These are phyloP conservation scores for Aspergillus sp. DNA, from an alignment of 2,329 filamentous ascomycete genomes.

Conservation along the genomic window DNA sequence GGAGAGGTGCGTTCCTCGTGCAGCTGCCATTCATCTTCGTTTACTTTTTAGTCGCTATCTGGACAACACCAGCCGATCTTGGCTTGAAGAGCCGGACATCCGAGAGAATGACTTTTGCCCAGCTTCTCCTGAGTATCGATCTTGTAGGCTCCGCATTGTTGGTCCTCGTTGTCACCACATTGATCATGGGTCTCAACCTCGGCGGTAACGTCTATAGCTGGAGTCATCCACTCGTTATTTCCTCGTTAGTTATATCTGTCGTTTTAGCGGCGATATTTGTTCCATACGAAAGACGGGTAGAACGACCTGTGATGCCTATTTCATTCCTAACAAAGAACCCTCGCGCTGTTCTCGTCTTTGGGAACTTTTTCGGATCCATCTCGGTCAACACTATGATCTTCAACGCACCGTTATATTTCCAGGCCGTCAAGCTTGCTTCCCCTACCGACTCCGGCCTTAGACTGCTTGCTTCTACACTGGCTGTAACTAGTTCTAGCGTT, in stretches of 20 bases:
- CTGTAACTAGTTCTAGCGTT: constrained; percentile 56
- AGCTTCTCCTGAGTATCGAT: constrained; percentile 51
- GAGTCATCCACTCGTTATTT: constrained; percentile 51
- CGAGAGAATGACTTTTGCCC: constrained; percentile 40
- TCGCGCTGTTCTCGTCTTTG: constrained; percentile 51
- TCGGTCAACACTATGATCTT: constrained; percentile 62
- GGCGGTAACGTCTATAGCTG: constrained; percentile 55
- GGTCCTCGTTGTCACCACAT: constrained; percentile 46
- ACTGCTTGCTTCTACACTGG: constrained; percentile 64
- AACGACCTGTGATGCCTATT: constrained; percentile 52
- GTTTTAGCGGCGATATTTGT: constrained; percentile 43
- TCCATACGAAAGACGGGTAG: constrained; percentile 43
- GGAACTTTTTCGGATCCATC: constrained; percentile 53
- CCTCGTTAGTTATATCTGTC: constrained; percentile 44
- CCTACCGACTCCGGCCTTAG: constrained; percentile 72
- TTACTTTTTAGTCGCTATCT: constrained; percentile 44
- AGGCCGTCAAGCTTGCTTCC: constrained; percentile 68
- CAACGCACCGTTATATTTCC: constrained; percentile 73
- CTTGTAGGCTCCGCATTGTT: constrained; percentile 50
- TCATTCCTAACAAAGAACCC: constrained; percentile 48
- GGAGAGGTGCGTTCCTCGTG: constrained; percentile 47
- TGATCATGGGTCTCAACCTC: constrained; percentile 54
- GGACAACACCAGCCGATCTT: constrained; percentile 46
- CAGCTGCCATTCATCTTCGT: constrained; percentile 52
- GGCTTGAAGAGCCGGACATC: constrained; percentile 46